Conservation (phyloP, 83 land plant genomes). For the Thuja plicata region DNA sequence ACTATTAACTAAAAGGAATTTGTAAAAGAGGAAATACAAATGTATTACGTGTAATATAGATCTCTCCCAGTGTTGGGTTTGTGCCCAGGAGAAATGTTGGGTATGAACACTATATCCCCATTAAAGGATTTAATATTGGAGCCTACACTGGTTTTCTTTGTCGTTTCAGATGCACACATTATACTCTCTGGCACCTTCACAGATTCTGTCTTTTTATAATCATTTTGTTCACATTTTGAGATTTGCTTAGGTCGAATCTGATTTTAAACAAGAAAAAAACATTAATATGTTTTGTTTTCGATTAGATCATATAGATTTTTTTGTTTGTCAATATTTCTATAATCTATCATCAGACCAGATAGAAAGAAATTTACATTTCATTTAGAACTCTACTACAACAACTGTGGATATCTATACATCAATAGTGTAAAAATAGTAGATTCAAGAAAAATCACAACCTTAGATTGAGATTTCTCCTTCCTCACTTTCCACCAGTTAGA, state of each 20-base stretch:
- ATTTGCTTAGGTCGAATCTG: neutral
- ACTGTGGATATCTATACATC: neutral
- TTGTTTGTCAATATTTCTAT: no score
- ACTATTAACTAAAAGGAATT: neutral
- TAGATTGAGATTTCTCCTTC: neutral
- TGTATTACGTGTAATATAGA: conserved; percentile 32
- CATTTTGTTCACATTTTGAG: neutral
- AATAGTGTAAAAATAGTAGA: neutral
- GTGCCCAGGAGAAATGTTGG: conserved; percentile 8
- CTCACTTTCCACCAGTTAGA: conserved; percentile 19
- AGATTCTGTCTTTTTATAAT: neutral
- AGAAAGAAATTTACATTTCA: no score
- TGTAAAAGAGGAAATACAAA: neutral
- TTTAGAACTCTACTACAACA: no score
- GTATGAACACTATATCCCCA: conserved; percentile 7
- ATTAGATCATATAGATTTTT: no score
- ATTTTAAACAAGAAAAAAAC: neutral
- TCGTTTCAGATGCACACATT: neutral
- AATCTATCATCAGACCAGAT: no score
- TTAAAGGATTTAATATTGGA: neutral
- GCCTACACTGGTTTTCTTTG: neutral
- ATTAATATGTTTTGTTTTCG: no score
- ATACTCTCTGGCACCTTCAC: neutral
- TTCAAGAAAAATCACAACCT: neutral
- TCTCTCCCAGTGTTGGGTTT: conserved; percentile 17